These are phyloP conservation scores for Mycena rebaudengoi DNA, from an alignment of 768 basidiomycete genomes.

Conservation along the genomic window DNA sequence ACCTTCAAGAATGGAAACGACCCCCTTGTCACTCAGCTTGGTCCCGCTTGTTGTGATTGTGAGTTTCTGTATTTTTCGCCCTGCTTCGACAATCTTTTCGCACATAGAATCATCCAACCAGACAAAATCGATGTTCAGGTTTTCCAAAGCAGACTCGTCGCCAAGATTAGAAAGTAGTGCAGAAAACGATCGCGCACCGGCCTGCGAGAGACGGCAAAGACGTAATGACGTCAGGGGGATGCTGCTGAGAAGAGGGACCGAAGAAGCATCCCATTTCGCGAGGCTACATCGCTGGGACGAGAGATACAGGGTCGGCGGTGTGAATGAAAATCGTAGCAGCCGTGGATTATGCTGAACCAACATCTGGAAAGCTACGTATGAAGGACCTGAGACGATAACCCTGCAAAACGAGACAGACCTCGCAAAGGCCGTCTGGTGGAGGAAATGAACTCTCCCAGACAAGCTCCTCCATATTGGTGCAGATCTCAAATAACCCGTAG, in stretches of 20 bases:
- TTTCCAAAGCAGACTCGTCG: constrained; percentile 42
- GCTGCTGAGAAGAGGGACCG: constrained; percentile 40
- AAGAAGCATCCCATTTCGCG: constrained; percentile 46
- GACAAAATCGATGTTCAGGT: constrained; percentile 43
- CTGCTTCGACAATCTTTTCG: constrained; percentile 41
- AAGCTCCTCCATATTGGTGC: constrained; percentile 39
- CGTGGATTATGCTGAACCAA: constrained; percentile 33
- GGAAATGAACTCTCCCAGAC: constrained; percentile 40
- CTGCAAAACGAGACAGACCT: constrained; percentile 34
- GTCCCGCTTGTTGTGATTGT: constrained; percentile 46
- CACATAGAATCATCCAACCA: constrained; percentile 51
- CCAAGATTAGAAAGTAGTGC: constrained; percentile 34
- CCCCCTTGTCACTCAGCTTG: constrained; percentile 45
- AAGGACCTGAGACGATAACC: background rate
- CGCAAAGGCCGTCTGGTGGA: constrained; percentile 50
- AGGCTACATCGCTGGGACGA: constrained; percentile 22
- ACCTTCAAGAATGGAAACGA: constrained; percentile 42
- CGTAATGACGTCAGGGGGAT: constrained; percentile 39
- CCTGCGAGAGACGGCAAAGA: constrained; percentile 44
- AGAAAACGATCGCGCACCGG: constrained; percentile 41
- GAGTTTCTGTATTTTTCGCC: constrained; percentile 38
- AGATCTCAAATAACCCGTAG: constrained; percentile 26
- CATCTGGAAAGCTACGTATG: constrained; percentile 24
- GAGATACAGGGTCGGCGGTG: constrained; percentile 29
- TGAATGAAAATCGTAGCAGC: constrained; percentile 32